Evolutionary conservation across 2,329 filamentous ascomycete genomes (phyloP).

Genomic region (Paecilomyces formosus): DNA sequence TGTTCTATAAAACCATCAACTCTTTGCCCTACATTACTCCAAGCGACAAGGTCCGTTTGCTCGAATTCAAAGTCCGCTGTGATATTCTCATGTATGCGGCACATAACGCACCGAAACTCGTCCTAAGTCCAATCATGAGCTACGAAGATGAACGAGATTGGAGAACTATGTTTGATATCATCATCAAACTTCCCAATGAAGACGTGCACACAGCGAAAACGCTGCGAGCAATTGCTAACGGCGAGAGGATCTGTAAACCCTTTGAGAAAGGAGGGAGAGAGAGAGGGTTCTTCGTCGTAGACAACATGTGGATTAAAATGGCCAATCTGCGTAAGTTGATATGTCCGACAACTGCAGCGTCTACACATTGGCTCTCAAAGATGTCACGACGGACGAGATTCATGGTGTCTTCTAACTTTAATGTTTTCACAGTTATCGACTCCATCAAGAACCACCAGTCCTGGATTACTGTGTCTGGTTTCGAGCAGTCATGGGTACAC

Average conservation of each 20-base stretch:
- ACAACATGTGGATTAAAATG: conserved; percentile 38
- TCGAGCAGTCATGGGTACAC: not conserved
- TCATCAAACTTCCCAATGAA: conserved; percentile 46
- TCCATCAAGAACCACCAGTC: not conserved
- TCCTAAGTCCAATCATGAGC: conserved; percentile 49
- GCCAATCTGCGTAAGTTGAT: conserved; percentile 35
- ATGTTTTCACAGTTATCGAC: not conserved
- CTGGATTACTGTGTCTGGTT: not conserved
- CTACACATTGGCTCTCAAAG: not conserved
- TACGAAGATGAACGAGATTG: conserved; percentile 51
- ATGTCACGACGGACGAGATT: not conserved
- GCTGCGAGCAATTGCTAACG: conserved; percentile 60
- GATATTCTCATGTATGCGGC: conserved; percentile 70
- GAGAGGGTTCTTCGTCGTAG: conserved; percentile 27
- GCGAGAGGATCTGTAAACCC: conserved; percentile 42
- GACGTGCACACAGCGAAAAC: conserved; percentile 80
- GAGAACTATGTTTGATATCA: conserved; percentile 40
- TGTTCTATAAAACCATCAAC: conserved; percentile 63
- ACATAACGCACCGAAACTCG: conserved; percentile 54
- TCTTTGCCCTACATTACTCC: conserved; percentile 53
- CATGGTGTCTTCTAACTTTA: not conserved
- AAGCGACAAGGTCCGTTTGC: conserved; percentile 57
- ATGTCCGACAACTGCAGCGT: not conserved
- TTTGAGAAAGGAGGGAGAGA: conserved; percentile 22
- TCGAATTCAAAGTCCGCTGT: conserved; percentile 74